phyloP scores from a whole-genome alignment of 805 yeast species.

The Hanseniaspora thailandica region DNA sequence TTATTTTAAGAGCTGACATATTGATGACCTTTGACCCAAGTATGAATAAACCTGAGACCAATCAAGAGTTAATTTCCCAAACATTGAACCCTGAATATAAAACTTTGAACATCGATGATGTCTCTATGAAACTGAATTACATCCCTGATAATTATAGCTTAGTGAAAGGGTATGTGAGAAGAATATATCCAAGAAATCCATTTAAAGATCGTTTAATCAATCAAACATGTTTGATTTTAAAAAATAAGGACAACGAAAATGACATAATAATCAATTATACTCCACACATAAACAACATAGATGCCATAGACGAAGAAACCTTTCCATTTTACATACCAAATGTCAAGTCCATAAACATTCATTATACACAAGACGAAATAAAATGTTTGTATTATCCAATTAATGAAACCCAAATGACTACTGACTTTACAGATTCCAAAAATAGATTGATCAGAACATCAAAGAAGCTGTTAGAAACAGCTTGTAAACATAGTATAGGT shows the following conservation, averaged over 20 bases:
- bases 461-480: slow-evolving; percentile 62
- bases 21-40: slow-evolving; percentile 40
- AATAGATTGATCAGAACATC: slow-evolving; percentile 76
- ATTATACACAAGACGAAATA: slow-evolving; percentile 36
- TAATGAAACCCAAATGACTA: slow-evolving; percentile 20
- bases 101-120: slow-evolving; percentile 32
- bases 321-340: slow-evolving; percentile 81
- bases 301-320: neutral
- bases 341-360: slow-evolving; percentile 64
- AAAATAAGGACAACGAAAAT: slow-evolving; percentile 24
- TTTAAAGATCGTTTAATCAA: slow-evolving; percentile 69
- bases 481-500: slow-evolving; percentile 73
- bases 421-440: slow-evolving; percentile 26
- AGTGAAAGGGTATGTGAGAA: slow-evolving; percentile 53
- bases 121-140: slow-evolving; percentile 27
- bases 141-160: slow-evolving; percentile 24
- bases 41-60: slow-evolving; percentile 18
- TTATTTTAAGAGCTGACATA: slow-evolving; percentile 78
- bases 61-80: slow-evolving; percentile 6
- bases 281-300: slow-evolving; percentile 48
- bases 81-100: slow-evolving; percentile 13
- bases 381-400: slow-evolving; percentile 73
- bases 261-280: slow-evolving; percentile 55
- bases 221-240: slow-evolving; percentile 62
- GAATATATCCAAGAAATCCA: slow-evolving; percentile 87